Base-by-base conservation (phyloP, 352 stramenopile species). In the Halophytophthora batemanensis region DNA sequence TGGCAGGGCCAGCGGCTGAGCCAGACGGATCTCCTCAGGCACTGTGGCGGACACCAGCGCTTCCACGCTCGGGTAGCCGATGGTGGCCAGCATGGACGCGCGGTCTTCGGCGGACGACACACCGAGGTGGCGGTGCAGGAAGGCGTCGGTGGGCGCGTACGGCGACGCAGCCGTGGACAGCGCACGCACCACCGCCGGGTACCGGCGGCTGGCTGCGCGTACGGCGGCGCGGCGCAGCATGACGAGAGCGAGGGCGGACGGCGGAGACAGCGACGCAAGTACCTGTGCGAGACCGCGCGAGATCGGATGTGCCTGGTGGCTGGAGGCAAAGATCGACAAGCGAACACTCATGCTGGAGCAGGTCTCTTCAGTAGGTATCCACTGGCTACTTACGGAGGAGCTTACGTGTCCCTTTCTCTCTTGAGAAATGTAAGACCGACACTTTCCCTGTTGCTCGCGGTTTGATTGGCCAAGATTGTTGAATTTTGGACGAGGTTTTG, bases 11-110 rank as follows among this genome's bases (percentile, higher is more conserved):
- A 95, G 68, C 35, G 82, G 71, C 62, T 70, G 45, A 8, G 38
- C 45, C 13, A 93, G 62, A 15, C 79, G 79, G 56, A 99, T 99
- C 62, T 97, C 87, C 14, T 72, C 55, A 17, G 97, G 97, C 28
- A 99, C 96, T 6, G 96, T 98, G 8, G 89, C 90, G 49, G 93
- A 81, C 28, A 98, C 89, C 21, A 99, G 81, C 33, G 90, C 84
- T 12, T 99, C 96, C 38, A 99, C 80, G 8, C 59, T 90, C 23
- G 87, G 71, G 64, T 98, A 98, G 34, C 95, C 96, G 29, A 99
- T 80, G 10, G 69, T 85, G 42, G 87, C 56, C 23, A 99, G 75
- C 96, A 99, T 99, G 6, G 81, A 64, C 47, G 85, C 69, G 22
- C 85, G 82, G 50, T 98, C 93, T 38, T 69, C 78, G 15, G 92